These are phyloP conservation scores for Phytopythium sindhum DNA, from an alignment of 352 stramenopile genomes.

Conservation along the genomic window DNA sequence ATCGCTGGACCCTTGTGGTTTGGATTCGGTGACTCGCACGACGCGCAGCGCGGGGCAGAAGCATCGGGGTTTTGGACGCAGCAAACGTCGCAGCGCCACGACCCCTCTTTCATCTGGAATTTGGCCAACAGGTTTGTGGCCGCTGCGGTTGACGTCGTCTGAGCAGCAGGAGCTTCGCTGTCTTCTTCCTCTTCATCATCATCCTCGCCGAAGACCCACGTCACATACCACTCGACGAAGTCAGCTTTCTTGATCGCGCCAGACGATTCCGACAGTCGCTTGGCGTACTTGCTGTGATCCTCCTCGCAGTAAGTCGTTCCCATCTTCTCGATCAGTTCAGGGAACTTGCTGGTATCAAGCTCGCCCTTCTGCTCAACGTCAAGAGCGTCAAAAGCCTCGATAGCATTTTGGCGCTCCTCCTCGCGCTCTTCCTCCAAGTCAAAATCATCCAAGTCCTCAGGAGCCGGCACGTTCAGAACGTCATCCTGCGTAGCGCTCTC, in stretches of 20 bases:
- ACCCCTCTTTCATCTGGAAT: conserved; percentile 21
- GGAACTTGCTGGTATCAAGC: conserved; percentile 30
- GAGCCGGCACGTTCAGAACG: not conserved
- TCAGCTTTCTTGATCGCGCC: conserved; percentile 27
- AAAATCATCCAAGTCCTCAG: conserved; percentile 21
- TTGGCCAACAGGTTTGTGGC: conserved; percentile 13
- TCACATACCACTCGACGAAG: conserved; percentile 51
- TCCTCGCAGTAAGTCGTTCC: conserved; percentile 45
- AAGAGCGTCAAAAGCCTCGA: conserved; percentile 29
- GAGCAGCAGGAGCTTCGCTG: not conserved
- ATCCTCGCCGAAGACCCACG: conserved; percentile 37
- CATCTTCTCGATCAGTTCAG: conserved; percentile 41
- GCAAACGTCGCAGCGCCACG: conserved; percentile 29
- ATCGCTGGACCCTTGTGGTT: conserved; percentile 12
- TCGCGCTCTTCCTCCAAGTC: conserved; percentile 49
- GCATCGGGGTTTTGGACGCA: conserved; percentile 19
- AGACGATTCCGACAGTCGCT: conserved; percentile 5
- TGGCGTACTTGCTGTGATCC: conserved; percentile 23
- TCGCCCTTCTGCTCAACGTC: conserved; percentile 14
- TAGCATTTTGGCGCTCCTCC: conserved; percentile 45
- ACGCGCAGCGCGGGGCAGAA: conserved; percentile 20
- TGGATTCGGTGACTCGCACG: conserved; percentile 28
- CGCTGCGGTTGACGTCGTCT: not conserved
- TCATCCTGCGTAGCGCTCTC: conserved; percentile 2
- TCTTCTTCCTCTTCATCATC: conserved; percentile 8